Evolutionary conservation across 768 basidiomycete genomes (phyloP).

Genomic region (Pulveroboletus sp.): DNA sequence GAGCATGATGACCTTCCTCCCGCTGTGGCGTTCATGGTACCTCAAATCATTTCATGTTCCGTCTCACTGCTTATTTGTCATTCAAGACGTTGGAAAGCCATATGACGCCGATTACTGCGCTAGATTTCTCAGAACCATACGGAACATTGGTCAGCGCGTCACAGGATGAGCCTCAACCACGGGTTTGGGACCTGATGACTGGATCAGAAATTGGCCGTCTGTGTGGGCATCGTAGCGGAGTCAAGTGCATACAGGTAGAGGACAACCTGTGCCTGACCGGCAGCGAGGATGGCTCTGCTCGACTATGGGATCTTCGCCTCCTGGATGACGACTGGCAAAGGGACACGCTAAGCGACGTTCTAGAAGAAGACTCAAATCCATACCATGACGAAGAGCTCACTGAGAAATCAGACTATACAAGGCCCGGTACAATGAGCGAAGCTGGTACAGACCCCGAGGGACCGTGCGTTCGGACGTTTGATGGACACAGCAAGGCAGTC

Average conservation of each 20-base stretch:
- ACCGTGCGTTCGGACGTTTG: slow-evolving; percentile 65
- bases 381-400: slow-evolving; percentile 33
- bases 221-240: slow-evolving; percentile 71
- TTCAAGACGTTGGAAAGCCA: slow-evolving; percentile 80
- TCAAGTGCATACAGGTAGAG: slow-evolving; percentile 93
- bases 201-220: slow-evolving; percentile 85
- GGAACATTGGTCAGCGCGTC: slow-evolving; percentile 88
- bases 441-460: slow-evolving; percentile 42
- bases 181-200: slow-evolving; percentile 91
- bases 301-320: slow-evolving; percentile 86
- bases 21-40: slow-evolving; percentile 95
- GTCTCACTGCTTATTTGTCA: slow-evolving; percentile 9
- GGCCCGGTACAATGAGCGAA: slow-evolving; percentile 36
- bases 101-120: slow-evolving; percentile 72
- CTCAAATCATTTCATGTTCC: slow-evolving; percentile 4
- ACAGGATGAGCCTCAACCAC: slow-evolving; percentile 78
- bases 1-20: slow-evolving; percentile 95
- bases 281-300: slow-evolving; percentile 77
- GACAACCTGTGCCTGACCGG: slow-evolving; percentile 88
- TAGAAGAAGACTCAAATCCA: slow-evolving; percentile 53
- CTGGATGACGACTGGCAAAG: slow-evolving; percentile 68
- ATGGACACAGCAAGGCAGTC: slow-evolving; percentile 91
- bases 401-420: slow-evolving; percentile 38
- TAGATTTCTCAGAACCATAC: slow-evolving; percentile 97
- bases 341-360: slow-evolving; percentile 56